Evolutionary conservation across 306 rosid genomes (phyloP).

Genomic region (Psophocarpus tetragonolobus): DNA sequence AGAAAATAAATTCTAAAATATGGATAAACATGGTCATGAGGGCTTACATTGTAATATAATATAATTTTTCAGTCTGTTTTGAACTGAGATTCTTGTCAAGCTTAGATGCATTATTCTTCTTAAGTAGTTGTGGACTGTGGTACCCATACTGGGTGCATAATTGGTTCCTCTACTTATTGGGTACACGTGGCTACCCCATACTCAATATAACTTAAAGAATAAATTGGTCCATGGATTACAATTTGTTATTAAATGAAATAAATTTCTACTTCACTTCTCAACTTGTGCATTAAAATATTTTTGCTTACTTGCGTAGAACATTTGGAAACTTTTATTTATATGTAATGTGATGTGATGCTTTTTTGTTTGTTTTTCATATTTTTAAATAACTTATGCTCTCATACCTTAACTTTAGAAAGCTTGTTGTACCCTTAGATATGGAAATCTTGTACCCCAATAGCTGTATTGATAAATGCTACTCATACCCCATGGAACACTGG

Average conservation of each 20-base stretch:
- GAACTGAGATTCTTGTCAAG: slow-evolving; percentile 22
- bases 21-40: slow-evolving; percentile 21
- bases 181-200: background rate
- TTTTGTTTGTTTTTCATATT: background rate
- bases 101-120: background rate
- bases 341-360: background rate
- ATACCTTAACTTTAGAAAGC: background rate
- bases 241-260: background rate
- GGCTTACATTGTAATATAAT: background rate
- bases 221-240: background rate
- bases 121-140: background rate
- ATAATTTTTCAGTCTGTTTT: slow-evolving; percentile 25
- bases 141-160: background rate
- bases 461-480: background rate
- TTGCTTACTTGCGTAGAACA: background rate
- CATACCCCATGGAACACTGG: background rate
- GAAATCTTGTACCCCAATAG: background rate
- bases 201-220: background rate
- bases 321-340: background rate
- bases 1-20: background rate
- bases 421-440: background rate
- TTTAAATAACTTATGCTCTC: background rate
- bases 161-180: background rate
- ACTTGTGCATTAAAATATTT: background rate
- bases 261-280: background rate